Base-by-base conservation (phyloP, 2,329 filamentous ascomycete species). In the Colletotrichum higginsianum region DNA sequence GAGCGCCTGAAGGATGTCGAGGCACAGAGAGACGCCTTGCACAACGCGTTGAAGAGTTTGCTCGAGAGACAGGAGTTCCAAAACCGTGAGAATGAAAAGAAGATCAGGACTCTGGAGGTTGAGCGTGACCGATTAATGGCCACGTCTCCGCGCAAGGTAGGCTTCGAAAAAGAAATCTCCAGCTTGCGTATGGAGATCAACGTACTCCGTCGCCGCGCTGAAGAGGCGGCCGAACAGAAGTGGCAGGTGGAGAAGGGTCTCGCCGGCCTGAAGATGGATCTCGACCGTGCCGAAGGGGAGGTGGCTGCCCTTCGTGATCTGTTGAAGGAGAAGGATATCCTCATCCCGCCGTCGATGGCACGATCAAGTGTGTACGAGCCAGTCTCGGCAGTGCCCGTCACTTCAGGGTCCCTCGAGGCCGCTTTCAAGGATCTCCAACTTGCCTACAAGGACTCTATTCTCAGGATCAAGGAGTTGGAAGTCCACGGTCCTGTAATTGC, bases 181-280 rank as follows among this genome's bases (percentile, higher is more conserved):
- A 91, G 88, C 73, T 86, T 98, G 53, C 92, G 95, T 71, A 91
- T 92, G 30, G 96, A 99, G 80, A 93, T 99, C 73, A 94, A 93
- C 62, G 89, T 92, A 18, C 87, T 99, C 67, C 91, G 96, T 53
- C 92, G 92, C 73, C 91, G 96, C 65, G 96, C 96, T 40, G 96
- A 99, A 77, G 96, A 98, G 74, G 96, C 96, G 18, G 88, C 98
- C 16, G 94, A 98, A 78, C 94, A 97, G 78, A 98, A 98, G 82
- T 98, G 94, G 92, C 93, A 97, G 79, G 96, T 95, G 73, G 96
- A 98, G 82, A 97, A 97, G 83, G 94, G 94, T 21, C 85, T 98
- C 2, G 89, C 90, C 63, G 94, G 95, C 66, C 84, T 98, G 67
- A 97, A 98, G 84, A 98, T 98, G 93, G 96, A 98, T 79, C 89